phyloP scores from a whole-genome alignment of 2,329 filamentous ascomycete species.

The Leptographium procerum region DNA sequence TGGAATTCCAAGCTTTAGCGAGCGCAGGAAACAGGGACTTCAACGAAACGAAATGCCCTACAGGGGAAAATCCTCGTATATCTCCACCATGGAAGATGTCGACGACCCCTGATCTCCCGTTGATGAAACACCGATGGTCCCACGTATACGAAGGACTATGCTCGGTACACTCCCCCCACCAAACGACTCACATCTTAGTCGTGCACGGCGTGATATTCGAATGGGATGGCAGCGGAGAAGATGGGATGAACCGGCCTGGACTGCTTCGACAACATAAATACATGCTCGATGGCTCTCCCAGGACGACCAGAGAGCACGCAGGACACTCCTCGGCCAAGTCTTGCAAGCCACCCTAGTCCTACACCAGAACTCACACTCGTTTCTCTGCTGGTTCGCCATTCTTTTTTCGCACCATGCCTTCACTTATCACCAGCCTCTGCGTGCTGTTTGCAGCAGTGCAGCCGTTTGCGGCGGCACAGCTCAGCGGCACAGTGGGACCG shows the following conservation, averaged over 20 bases:
- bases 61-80: background rate
- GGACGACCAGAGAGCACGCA: background rate
- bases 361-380: too few species aligned
- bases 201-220: too few species aligned
- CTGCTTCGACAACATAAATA: background rate
- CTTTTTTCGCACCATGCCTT: background rate
- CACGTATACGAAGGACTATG: background rate
- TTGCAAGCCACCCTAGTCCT: background rate
- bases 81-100: background rate
- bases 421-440: background rate
- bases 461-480: slow-evolving; percentile 18
- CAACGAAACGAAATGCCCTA: too few species aligned
- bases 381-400: too few species aligned
- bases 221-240: background rate
- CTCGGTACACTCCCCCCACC: too few species aligned
- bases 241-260: background rate
- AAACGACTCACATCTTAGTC: too few species aligned
- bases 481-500: slow-evolving; percentile 32
- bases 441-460: background rate
- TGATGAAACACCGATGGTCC: background rate
- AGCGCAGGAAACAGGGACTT: too few species aligned
- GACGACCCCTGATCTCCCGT: background rate
- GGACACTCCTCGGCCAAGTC: background rate
- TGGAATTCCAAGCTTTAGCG: too few species aligned
- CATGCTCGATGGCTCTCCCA: background rate